Evolutionary conservation across 2,329 filamentous ascomycete genomes (phyloP).

Genomic region (Fusarium chlamydosporum): DNA sequence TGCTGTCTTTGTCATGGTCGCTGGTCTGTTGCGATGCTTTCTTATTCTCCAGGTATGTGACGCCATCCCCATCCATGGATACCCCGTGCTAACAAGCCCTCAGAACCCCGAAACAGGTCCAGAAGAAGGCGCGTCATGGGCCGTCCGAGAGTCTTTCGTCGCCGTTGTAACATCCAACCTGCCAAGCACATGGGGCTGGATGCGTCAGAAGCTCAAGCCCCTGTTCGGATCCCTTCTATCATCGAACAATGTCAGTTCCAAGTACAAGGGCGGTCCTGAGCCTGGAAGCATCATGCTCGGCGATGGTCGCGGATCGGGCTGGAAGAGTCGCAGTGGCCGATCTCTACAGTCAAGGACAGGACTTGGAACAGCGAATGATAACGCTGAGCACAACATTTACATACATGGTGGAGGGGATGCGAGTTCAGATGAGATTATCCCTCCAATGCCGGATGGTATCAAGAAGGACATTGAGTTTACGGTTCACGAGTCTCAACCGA

Average conservation of each 20-base stretch:
- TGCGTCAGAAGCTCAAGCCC: constrained; percentile 48
- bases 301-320: constrained; percentile 32
- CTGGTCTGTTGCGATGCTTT: constrained; percentile 55
- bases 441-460: constrained; percentile 12
- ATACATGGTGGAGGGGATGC: constrained; percentile 40
- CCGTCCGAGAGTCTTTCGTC: constrained; percentile 58
- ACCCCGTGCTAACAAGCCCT: neutral
- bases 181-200: constrained; percentile 52
- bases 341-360: constrained; percentile 25
- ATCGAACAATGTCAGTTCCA: constrained; percentile 35
- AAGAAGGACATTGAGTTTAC: constrained; percentile 46
- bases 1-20: constrained; percentile 58
- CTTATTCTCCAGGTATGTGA: constrained; percentile 55
- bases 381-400: constrained; percentile 22
- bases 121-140: constrained; percentile 55
- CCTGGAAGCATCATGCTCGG: constrained; percentile 47
- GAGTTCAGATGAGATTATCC: constrained; percentile 45
- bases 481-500: constrained; percentile 22
- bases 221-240: constrained; percentile 47
- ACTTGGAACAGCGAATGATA: neutral
- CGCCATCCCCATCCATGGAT: rapidly evolving
- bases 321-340: constrained; percentile 36
- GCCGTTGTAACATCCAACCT: constrained; percentile 57
- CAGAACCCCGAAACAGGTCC: constrained; percentile 57
- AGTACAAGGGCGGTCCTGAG: constrained; percentile 40